Conservation (phyloP, 164 flowering plant species). For the Pachysandra terminalis region DNA sequence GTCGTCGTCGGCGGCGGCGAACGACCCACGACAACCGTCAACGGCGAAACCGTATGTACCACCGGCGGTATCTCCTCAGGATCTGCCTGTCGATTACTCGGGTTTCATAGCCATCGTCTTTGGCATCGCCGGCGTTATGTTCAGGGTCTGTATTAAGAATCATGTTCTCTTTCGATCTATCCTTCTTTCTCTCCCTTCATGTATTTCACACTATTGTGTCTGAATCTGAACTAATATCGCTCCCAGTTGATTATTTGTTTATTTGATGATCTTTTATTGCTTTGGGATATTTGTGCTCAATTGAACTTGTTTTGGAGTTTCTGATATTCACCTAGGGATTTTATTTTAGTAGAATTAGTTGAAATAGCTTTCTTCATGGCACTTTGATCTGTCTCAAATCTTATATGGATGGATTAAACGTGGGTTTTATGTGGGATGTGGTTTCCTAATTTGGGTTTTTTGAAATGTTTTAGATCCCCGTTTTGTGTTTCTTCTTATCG, state of each 20-base stretch:
- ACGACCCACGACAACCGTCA: conserved; percentile 86
- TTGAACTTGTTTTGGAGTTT: too few relatives aligned
- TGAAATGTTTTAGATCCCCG: neutral
- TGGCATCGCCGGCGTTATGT: conserved; percentile 82
- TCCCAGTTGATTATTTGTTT: too few relatives aligned
- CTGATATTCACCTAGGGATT: too few relatives aligned
- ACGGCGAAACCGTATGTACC: conserved; percentile 64
- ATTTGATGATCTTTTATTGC: too few relatives aligned
- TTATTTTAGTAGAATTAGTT: too few relatives aligned
- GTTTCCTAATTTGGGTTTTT: neutral
- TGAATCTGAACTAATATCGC: too few relatives aligned
- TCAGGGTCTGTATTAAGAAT: conserved; percentile 44
- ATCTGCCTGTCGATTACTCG: conserved; percentile 82
- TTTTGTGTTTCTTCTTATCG: neutral
- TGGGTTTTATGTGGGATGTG: neutral
- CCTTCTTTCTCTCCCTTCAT: neutral
- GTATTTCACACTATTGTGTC: too few relatives aligned
- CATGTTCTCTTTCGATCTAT: neutral
- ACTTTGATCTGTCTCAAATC: neutral
- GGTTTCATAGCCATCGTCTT: conserved; percentile 83
- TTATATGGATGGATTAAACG: neutral
- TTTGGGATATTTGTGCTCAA: too few relatives aligned
- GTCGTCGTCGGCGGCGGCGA: conserved; percentile 38
- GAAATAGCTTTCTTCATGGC: too few relatives aligned
- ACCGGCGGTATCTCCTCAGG: conserved; percentile 45